Evolutionary conservation across 805 yeast genomes (phyloP), one percentile per base, ranked within the genome.

Genomic region (Kluyveromyces aestuarii): DNA sequence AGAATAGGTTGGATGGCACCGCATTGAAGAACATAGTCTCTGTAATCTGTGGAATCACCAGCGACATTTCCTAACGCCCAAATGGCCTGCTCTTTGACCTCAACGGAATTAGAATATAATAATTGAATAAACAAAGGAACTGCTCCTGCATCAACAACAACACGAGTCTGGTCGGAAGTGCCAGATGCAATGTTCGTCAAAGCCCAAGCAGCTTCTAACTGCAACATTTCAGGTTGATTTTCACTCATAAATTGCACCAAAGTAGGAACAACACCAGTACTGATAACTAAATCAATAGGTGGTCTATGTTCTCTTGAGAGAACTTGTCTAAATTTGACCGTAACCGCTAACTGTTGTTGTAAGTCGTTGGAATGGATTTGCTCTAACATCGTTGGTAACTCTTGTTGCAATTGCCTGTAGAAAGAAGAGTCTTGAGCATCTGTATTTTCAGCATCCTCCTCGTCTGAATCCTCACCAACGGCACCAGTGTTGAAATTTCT

Each of bases 41-140:
- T 82, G 74, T 81, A 88, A 40, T 76, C 73, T 8, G 96, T 78
- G 14, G 96, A 87, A 67, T 93, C 99, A 68, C 99, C 99, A 27
- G 99, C 98, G 66, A 93, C 96, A 66, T 93, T 93, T 71, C 99
- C 99, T 56, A 93, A 74, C 27, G 99, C 98, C 99, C 99, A 93
- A 58, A 93, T 91, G 13, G 98, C 98, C 72, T 93, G 99, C 69
- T 93, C 99, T 69, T 88, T 87, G 49, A 93, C 97, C 63, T 93
- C 98, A 50, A 82, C 73, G 40, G 95, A 87, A 50, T 80, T 80
- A 3, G 96, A 85, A 59, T 80, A 77, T 58, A 93, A 75, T 57
- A 93, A 74, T 55, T 83, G 77, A 41, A 93, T 96, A 68, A 93
- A 89, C 48, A 81, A 72, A 17, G 98, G 98, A 41, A 93, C 95